Evolutionary conservation across 1,139 yeast genomes (phyloP), one percentile per base, ranked within the genome.

Genomic region (Kodamaea arcana): DNA sequence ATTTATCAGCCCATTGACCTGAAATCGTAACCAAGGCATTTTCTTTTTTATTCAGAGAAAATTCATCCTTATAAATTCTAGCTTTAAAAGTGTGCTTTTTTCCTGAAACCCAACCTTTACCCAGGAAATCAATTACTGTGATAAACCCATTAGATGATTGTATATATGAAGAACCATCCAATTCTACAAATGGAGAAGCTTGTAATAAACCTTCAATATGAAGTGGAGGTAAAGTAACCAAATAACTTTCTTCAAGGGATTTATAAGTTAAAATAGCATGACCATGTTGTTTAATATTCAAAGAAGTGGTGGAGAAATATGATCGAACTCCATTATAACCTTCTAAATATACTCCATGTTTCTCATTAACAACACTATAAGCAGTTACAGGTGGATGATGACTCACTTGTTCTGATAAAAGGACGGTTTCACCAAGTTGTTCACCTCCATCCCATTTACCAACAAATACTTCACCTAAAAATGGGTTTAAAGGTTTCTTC

Each of bases 311-410:
- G 15, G 90, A 75, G 61, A 92, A 80, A 26, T 87, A 78, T 17
- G 97, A 90, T 60, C 78, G 83, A 52, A 90, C 77, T 28, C 94
- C 94, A 54, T 85, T 88, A 64, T 86, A 90, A 30, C 98, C 98
- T 58, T 88, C 84, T 40, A 88, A 66, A 22, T 67, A 62, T 16
- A 83, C 79, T 33, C 83, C 73, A 54, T 83, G 73, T 51, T 78
- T 73, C 44, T 81, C 84, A 55, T 87, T 87, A 54, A 73, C 66
- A 36, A 92, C 73, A 24, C 86, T 75, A 56, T 87, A 92, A 2
- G 94, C 97, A 13, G 97, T 88, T 24, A 85, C 81, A 15, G 97
- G 97, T 13, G 97, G 97, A 56, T 90, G 97, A 62, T 90, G 97
- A 43, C 88, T 79, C 15, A 90, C 97, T 62, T 92, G 97, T 60